These are phyloP conservation scores for Hypoxylon cercidicola DNA, from an alignment of 495 filamentous ascomycete genomes.

Conservation along the genomic window DNA sequence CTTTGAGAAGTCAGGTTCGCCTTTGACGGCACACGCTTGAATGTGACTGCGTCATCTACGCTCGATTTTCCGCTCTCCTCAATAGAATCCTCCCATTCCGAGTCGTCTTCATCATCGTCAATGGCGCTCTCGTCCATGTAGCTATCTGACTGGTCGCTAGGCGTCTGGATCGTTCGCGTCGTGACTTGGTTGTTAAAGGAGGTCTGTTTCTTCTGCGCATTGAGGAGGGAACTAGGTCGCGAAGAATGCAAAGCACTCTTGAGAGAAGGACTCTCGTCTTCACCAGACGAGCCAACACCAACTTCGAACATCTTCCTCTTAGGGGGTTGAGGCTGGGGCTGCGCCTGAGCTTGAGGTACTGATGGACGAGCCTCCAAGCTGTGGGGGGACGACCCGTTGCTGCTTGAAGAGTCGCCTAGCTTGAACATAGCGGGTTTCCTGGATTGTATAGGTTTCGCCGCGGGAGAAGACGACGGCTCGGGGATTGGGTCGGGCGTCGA, in stretches of 20 bases:
- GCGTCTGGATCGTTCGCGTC: conserved; percentile 70
- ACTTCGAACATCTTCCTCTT: conserved; percentile 82
- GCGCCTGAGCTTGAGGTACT: conserved; percentile 57
- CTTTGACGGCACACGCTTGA: conserved; percentile 90
- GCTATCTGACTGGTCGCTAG: conserved; percentile 76
- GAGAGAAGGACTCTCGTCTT: conserved; percentile 81
- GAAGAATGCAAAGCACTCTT: conserved; percentile 69
- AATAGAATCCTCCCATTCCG: conserved; percentile 92
- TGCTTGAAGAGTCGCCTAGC: conserved; percentile 64
- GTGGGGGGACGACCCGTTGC: conserved; percentile 57
- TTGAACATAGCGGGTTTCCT: conserved; percentile 65
- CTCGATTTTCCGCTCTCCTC: conserved; percentile 86
- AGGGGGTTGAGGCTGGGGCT: conserved; percentile 48
- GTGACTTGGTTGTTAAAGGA: conserved; percentile 85
- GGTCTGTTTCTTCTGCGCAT: conserved; percentile 75
- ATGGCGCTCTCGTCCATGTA: conserved; percentile 83
- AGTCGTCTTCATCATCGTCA: conserved; percentile 88
- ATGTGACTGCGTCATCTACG: conserved; percentile 79
- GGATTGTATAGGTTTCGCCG: conserved; percentile 58
- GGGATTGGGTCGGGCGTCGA: conserved; percentile 51
- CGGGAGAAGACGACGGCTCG: conserved; percentile 56
- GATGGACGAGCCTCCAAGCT: conserved; percentile 61
- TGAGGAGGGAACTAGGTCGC: conserved; percentile 56
- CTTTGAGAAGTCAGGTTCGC: conserved; percentile 85
- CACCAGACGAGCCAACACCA: conserved; percentile 73